These are phyloP conservation scores for Lentinula boryana DNA, from an alignment of 768 basidiomycete genomes.

Conservation along the genomic window DNA sequence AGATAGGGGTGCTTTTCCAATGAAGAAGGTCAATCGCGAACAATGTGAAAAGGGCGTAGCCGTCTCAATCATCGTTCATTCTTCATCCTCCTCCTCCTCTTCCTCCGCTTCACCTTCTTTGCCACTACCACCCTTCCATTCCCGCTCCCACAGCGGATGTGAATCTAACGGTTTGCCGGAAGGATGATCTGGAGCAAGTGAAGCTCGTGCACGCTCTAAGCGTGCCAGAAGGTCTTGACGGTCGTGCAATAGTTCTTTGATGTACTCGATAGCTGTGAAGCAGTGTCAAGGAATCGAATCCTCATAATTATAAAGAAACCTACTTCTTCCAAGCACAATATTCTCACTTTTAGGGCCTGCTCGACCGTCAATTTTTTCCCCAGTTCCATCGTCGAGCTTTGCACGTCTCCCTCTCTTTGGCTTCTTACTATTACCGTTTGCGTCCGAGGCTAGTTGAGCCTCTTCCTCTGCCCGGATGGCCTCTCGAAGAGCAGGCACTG, in stretches of 20 bases:
- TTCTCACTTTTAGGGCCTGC: slow-evolving; percentile 90
- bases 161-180: slow-evolving; percentile 29
- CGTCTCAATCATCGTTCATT: not conserved
- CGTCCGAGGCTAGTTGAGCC: slow-evolving; percentile 21
- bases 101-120: slow-evolving; percentile 38
- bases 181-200: slow-evolving; percentile 58
- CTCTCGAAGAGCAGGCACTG: slow-evolving; percentile 75
- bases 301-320: slow-evolving; percentile 21
- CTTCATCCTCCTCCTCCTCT: slow-evolving; percentile 37
- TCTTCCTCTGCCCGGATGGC: slow-evolving; percentile 78
- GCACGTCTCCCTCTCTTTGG: slow-evolving; percentile 26
- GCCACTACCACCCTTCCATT: slow-evolving; percentile 74
- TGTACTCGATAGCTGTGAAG: slow-evolving; percentile 75
- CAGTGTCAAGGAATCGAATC: not conserved
- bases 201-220: slow-evolving; percentile 50
- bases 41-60: too few species aligned
- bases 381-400: slow-evolving; percentile 39
- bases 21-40: too few species aligned
- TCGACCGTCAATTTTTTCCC: slow-evolving; percentile 71
- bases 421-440: slow-evolving; percentile 44
- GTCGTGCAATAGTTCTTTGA: slow-evolving; percentile 59
- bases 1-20: too few species aligned
- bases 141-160: slow-evolving; percentile 68
- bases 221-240: slow-evolving; percentile 52
- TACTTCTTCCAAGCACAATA: slow-evolving; percentile 83